Percentiles rank a stretch among this genome's conserved stretches.
Evolutionary conservation across 228 moss, liverwort and hornwort genomes (phyloP).

Genomic region (Sphagnum magellanicum): DNA sequence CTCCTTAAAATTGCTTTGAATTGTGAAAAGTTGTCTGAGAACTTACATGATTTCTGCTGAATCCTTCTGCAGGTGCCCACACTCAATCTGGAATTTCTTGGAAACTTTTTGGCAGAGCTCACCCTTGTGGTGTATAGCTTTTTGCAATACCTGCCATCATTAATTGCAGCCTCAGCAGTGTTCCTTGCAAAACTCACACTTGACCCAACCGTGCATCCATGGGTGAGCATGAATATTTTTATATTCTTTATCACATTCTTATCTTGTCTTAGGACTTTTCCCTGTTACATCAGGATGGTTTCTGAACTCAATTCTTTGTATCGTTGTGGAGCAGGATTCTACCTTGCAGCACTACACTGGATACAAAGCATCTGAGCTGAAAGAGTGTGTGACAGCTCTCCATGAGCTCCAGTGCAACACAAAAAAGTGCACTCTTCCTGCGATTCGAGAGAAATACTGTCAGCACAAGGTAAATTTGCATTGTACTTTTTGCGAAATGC

Average conservation of each 20-base stretch:
- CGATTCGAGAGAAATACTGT: constrained; percentile 48
- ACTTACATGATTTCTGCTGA: not conserved
- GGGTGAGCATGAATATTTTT: constrained; percentile 6
- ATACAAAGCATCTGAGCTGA: constrained; percentile 33
- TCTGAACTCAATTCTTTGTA: no score
- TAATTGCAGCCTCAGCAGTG: constrained; percentile 48
- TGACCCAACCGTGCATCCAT: constrained; percentile 24
- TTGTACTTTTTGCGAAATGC: not conserved
- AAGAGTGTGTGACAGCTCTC: constrained; percentile 36
- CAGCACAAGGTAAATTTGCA: constrained; percentile 26
- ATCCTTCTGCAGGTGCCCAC: constrained; percentile 22
- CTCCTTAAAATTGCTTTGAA: not conserved
- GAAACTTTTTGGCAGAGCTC: constrained; percentile 45
- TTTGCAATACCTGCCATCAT: constrained; percentile 38
- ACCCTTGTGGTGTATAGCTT: constrained; percentile 40
- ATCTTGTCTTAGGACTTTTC: no score
- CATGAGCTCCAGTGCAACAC: constrained; percentile 39
- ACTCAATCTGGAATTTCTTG: constrained; percentile 47
- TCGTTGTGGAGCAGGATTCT: constrained; percentile 6
- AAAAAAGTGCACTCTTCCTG: constrained; percentile 31
- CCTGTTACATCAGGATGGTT: no score
- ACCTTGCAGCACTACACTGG: constrained; percentile 50
- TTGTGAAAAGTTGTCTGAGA: not conserved
- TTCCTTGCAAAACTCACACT: constrained; percentile 45
- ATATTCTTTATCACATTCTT: no score